phyloP scores from a whole-genome alignment of 2,329 filamentous ascomycete species.

The Botrytis medusae region DNA sequence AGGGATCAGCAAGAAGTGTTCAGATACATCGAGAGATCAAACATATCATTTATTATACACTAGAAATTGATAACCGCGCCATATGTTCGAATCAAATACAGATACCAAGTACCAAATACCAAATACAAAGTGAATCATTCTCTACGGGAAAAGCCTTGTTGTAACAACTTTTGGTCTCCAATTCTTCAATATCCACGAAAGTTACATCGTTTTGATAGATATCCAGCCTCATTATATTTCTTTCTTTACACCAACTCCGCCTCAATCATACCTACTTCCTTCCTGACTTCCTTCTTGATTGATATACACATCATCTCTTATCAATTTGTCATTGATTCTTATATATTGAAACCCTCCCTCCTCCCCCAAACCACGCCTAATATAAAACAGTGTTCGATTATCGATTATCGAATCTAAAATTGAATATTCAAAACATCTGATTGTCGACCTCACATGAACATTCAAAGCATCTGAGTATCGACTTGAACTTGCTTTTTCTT shows the following conservation, averaged over 20 bases:
- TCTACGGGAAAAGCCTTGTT: background rate
- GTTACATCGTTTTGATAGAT: background rate
- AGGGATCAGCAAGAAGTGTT: background rate
- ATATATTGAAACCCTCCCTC: background rate
- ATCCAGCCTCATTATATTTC: conserved; percentile 4
- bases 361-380: background rate
- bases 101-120: background rate
- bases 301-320: background rate
- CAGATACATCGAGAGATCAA: background rate
- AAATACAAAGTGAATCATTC: background rate
- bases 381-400: background rate
- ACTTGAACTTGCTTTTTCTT: background rate
- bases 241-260: background rate
- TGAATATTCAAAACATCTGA: background rate
- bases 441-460: background rate
- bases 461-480: background rate
- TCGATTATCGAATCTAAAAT: background rate
- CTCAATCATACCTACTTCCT: background rate
- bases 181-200: background rate
- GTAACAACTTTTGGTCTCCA: background rate
- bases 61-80: background rate
- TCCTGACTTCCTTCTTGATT: background rate
- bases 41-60: background rate
- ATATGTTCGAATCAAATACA: background rate
- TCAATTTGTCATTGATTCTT: background rate